Evolutionary conservation across 2,329 filamentous ascomycete genomes (phyloP).

Genomic region (Orbilia quercus): DNA sequence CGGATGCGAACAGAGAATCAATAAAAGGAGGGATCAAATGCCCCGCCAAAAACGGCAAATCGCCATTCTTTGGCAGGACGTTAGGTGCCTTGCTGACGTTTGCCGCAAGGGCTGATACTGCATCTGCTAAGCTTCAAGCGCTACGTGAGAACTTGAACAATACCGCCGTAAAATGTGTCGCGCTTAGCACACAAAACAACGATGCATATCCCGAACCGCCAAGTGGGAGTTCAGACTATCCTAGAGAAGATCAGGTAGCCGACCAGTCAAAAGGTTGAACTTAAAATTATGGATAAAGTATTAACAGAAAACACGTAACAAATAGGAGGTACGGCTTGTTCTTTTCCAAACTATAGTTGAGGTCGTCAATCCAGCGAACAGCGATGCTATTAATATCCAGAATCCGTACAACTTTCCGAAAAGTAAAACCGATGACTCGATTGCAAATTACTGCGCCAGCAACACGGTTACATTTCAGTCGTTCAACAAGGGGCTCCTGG

Average conservation of each 20-base stretch:
- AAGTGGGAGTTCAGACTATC: slow-evolving; percentile 3
- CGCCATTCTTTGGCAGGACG: slow-evolving; percentile 1
- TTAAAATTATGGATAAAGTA: too few species aligned
- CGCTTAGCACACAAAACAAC: not conserved
- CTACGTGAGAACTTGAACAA: not conserved
- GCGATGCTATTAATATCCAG: not conserved
- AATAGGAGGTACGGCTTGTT: slow-evolving; percentile 5
- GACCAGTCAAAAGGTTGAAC: not conserved
- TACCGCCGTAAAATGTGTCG: not conserved
- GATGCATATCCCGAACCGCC: not conserved
- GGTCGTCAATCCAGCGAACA: not conserved
- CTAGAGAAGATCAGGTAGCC: slow-evolving; percentile 10
- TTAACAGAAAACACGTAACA: not conserved
- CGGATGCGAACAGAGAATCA: not conserved
- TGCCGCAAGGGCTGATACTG: not conserved
- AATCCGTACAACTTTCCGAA: slow-evolving; percentile 11
- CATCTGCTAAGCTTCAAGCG: not conserved
- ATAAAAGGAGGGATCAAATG: slow-evolving; percentile 9
- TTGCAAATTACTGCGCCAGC: slow-evolving; percentile 3
- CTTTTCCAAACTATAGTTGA: slow-evolving; percentile 10
- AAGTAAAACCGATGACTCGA: not conserved
- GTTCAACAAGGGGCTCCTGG: not conserved
- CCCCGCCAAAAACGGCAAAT: not conserved
- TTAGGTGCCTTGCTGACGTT: not conserved
- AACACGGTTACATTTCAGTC: slow-evolving; percentile 1